These are phyloP conservation scores for Clonostachys chloroleuca DNA, from an alignment of 2,329 filamentous ascomycete species.

Conservation along the genomic window DNA sequence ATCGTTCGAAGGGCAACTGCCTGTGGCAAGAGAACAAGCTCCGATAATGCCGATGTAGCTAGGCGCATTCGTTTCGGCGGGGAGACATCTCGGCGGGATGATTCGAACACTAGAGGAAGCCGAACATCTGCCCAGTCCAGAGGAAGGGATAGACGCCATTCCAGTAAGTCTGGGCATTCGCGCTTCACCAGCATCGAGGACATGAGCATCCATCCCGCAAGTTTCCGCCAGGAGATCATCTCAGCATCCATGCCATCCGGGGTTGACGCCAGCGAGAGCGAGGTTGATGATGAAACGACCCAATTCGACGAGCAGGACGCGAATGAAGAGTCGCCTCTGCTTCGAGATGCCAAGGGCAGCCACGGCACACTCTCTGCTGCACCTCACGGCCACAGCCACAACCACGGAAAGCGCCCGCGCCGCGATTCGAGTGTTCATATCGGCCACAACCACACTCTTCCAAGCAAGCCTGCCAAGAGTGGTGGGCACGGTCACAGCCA, in stretches of 20 bases:
- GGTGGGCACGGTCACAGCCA: constrained; percentile 73
- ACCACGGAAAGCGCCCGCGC: constrained; percentile 7
- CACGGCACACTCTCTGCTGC: constrained; percentile 17
- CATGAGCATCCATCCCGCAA: constrained; percentile 83
- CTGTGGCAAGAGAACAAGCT: constrained; percentile 14
- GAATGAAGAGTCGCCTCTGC: constrained; percentile 42
- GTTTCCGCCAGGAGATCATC: constrained; percentile 89
- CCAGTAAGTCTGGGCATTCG: constrained; percentile 45
- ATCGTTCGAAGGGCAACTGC: constrained; percentile 44
- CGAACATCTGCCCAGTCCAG: constrained; percentile 24
- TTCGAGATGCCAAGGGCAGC: constrained; percentile 28
- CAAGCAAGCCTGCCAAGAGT: constrained; percentile 54
- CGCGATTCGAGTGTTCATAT: constrained; percentile 56
- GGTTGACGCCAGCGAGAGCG: constrained; percentile 41
- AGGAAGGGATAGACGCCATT: constrained; percentile 37
- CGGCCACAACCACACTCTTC: constrained; percentile 77
- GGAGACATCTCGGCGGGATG: constrained; percentile 14
- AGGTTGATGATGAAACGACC: constrained; percentile 42
- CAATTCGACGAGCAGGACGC: constrained; percentile 35
- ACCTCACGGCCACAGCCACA: constrained; percentile 9
- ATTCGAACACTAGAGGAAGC: constrained; percentile 17
- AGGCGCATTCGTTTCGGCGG: constrained; percentile 35
- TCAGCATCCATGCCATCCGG: constrained; percentile 60
- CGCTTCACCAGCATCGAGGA: constrained; percentile 64
- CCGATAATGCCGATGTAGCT: constrained; percentile 21